Percentiles rank a stretch among this genome's conserved stretches.
Evolutionary conservation across 192 early-diverging fungal genomes (phyloP).

Genomic region (Umbelopsis ramanniana): DNA sequence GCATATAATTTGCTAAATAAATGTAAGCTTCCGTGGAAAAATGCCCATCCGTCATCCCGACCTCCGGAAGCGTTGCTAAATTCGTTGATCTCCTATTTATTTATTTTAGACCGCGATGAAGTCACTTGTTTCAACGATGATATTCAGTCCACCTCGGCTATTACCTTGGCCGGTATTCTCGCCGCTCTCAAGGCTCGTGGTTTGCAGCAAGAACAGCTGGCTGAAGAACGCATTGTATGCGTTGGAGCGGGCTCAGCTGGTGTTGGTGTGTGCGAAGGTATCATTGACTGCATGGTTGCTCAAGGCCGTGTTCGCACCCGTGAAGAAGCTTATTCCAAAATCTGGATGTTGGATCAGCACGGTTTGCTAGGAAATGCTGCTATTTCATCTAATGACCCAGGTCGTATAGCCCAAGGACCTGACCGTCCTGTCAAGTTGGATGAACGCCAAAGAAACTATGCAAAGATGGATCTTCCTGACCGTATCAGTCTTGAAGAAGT

Average conservation of each 20-base stretch:
- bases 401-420: neutral
- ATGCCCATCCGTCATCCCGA: neutral
- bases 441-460: conserved; percentile 51
- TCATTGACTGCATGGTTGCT: conserved; percentile 42
- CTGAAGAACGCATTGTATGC: conserved; percentile 39
- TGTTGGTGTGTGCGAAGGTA: conserved; percentile 47
- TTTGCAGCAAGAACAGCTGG: conserved; percentile 15
- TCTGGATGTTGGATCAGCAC: conserved; percentile 61
- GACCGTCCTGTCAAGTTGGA: conserved; percentile 40
- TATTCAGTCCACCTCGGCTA: conserved; percentile 45
- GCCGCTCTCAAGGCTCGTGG: conserved; percentile 39
- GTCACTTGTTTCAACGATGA: conserved; percentile 47
- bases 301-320: conserved; percentile 41
- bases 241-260: conserved; percentile 43
- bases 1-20: conserved; percentile 45
- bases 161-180: conserved; percentile 42
- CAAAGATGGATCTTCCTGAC: conserved; percentile 53
- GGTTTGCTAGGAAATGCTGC: conserved; percentile 52
- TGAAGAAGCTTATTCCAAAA: conserved; percentile 52
- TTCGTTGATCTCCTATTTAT: neutral
- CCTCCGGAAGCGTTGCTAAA: neutral
- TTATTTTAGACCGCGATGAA: conserved; percentile 33
- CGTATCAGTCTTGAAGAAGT: conserved; percentile 52
- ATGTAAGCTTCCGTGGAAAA: conserved; percentile 26
- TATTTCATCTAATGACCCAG: conserved; percentile 35